These are phyloP conservation scores for Candida piceae DNA, from an alignment of 805 yeast genomes.

Conservation along the genomic window DNA sequence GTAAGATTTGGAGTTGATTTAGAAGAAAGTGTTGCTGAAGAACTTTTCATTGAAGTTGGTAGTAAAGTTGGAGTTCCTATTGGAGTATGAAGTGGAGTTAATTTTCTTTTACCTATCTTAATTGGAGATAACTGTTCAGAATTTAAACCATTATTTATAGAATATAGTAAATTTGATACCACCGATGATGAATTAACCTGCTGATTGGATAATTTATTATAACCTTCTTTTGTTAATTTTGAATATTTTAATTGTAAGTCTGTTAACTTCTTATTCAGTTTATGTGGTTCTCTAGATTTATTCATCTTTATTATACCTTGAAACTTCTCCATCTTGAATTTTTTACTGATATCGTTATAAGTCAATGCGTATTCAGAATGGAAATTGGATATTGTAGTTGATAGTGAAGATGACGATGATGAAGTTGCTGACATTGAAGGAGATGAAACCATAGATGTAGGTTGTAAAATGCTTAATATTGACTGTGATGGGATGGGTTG, in stretches of 20 bases:
- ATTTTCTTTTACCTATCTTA: slow-evolving; percentile 4
- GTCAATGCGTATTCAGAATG: slow-evolving; percentile 24
- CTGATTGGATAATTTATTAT: neutral
- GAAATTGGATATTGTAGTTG: neutral
- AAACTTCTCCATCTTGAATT: slow-evolving; percentile 25
- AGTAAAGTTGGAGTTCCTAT: slow-evolving; percentile 2
- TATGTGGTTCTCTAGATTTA: slow-evolving; percentile 28
- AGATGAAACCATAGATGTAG: neutral
- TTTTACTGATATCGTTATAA: slow-evolving; percentile 22
- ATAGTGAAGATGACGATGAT: neutral
- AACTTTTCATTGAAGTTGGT: neutral
- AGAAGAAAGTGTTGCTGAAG: neutral
- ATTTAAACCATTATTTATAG: too few species aligned
- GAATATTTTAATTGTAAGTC: slow-evolving; percentile 3
- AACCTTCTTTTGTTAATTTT: neutral
- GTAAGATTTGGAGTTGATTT: neutral
- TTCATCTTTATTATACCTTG: slow-evolving; percentile 26
- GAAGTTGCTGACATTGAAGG: neutral
- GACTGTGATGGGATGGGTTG: slow-evolving; percentile 1
- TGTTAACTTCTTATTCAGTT: slow-evolving; percentile 11
- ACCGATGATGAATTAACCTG: neutral
- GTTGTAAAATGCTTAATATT: slow-evolving; percentile 2
- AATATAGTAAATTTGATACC: neutral
- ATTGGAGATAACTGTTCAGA: slow-evolving; percentile 2
- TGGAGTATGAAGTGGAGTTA: slow-evolving; percentile 5